Percentiles rank a stretch among this genome's conserved stretches.
Conservation (phyloP, 2,329 filamentous ascomycete species). For the Aphanoascus verrucosus region DNA sequence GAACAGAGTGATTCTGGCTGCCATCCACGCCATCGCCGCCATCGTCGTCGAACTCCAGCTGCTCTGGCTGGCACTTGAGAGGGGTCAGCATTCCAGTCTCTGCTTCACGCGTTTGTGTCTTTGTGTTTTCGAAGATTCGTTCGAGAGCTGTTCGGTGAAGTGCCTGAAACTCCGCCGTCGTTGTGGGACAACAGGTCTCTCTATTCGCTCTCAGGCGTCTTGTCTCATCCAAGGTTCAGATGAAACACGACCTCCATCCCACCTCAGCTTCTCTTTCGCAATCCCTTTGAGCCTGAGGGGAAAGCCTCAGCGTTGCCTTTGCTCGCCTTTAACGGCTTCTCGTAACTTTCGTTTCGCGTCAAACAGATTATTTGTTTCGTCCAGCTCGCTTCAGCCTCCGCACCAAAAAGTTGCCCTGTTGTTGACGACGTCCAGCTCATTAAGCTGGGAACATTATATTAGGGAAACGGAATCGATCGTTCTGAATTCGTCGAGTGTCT, state of each 20-base stretch:
- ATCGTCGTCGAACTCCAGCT: background rate
- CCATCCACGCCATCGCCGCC: background rate
- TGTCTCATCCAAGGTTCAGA: conserved; percentile 11
- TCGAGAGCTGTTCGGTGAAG: background rate
- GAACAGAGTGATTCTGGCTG: background rate
- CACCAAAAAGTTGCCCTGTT: background rate
- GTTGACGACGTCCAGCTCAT: background rate
- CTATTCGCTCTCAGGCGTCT: background rate
- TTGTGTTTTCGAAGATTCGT: background rate
- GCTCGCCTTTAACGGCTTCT: background rate
- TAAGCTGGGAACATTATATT: background rate
- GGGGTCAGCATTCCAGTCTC: background rate
- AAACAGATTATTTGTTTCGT: conserved; percentile 11
- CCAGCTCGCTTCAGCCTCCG: background rate
- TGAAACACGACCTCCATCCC: conserved; percentile 8
- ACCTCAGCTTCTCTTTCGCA: background rate
- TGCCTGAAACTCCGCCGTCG: background rate
- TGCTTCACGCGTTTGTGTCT: background rate
- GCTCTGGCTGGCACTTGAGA: background rate
- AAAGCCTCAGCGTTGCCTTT: background rate
- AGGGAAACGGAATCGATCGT: background rate
- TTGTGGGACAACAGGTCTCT: conserved; percentile 1
- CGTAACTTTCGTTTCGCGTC: conserved; percentile 6
- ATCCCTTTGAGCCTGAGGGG: background rate
- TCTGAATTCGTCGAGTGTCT: conserved; percentile 1